Evolutionary conservation across 2,329 filamentous ascomycete genomes (phyloP).

Genomic region (Plenodomus biglobosus): DNA sequence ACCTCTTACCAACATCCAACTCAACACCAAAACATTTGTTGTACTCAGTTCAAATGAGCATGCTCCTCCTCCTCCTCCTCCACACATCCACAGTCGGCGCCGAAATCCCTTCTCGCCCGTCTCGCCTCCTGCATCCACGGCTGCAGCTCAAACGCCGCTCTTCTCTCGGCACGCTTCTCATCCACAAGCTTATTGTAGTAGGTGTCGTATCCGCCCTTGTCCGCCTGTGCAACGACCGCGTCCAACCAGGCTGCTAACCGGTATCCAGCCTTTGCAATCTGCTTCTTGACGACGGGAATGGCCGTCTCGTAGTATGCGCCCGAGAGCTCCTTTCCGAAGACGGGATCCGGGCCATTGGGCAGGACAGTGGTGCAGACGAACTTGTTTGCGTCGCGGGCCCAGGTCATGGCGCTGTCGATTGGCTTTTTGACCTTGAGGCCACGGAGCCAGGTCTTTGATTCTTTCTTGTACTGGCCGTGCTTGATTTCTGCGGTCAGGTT

Average conservation of each 20-base stretch:
- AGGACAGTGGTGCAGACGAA: slow-evolving; percentile 49
- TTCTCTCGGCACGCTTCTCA: too few relatives aligned
- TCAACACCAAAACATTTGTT: too few relatives aligned
- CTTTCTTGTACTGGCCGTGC: slow-evolving; percentile 42
- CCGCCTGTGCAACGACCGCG: slow-evolving; percentile 25
- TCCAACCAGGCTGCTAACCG: slow-evolving; percentile 38
- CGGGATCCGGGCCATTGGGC: slow-evolving; percentile 41
- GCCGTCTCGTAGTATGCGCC: slow-evolving; percentile 41
- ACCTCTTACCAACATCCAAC: too few relatives aligned
- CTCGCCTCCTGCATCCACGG: slow-evolving; percentile 34
- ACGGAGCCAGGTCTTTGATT: slow-evolving; percentile 39
- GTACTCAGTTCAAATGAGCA: too few relatives aligned
- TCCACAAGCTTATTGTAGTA: slow-evolving; percentile 15
- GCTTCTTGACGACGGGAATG: slow-evolving; percentile 45
- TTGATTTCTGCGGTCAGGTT: slow-evolving; percentile 44
- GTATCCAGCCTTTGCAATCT: slow-evolving; percentile 48
- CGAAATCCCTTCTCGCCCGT: slow-evolving; percentile 30
- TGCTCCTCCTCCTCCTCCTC: too few relatives aligned
- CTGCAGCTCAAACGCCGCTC: slow-evolving; percentile 14
- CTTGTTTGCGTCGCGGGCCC: slow-evolving; percentile 48
- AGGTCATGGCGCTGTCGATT: slow-evolving; percentile 42
- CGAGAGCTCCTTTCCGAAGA: slow-evolving; percentile 44
- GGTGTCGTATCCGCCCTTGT: slow-evolving; percentile 9
- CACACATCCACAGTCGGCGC: slow-evolving; percentile 27
- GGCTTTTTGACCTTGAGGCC: slow-evolving; percentile 43